Evolutionary conservation across 768 basidiomycete genomes (phyloP).

Genomic region (Amanita molliuscula): DNA sequence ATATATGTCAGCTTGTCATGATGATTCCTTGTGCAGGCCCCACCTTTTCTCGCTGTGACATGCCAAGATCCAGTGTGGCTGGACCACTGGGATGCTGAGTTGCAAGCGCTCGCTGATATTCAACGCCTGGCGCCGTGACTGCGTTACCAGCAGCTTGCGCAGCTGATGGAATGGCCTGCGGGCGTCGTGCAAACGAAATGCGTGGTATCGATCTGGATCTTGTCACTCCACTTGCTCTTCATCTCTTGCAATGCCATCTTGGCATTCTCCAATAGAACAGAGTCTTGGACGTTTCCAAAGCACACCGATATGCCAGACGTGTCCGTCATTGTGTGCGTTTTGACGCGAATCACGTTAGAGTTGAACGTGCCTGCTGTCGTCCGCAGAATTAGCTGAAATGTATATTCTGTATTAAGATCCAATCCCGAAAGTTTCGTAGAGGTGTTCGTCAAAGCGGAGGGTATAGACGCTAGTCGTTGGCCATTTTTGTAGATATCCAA

Average conservation of each 20-base stretch:
- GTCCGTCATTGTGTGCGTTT: constrained; percentile 91
- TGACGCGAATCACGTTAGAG: constrained; percentile 72
- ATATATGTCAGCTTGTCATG: not conserved
- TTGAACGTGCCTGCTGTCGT: constrained; percentile 89
- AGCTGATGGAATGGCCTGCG: constrained; percentile 50
- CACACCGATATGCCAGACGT: constrained; percentile 93
- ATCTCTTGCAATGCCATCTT: constrained; percentile 77
- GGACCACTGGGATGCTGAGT: constrained; percentile 88
- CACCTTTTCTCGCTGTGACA: constrained; percentile 81
- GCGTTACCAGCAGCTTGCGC: constrained; percentile 44
- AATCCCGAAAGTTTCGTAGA: constrained; percentile 83
- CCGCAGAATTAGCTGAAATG: constrained; percentile 88
- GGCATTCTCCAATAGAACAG: constrained; percentile 65
- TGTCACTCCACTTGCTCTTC: constrained; percentile 84
- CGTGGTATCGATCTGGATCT: constrained; percentile 95
- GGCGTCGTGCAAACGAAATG: constrained; percentile 97
- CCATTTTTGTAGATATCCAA: constrained; percentile 92
- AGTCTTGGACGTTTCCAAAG: constrained; percentile 84
- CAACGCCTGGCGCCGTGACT: constrained; percentile 59
- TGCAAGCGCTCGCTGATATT: constrained; percentile 94
- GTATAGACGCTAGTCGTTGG: constrained; percentile 79
- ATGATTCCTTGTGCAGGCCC: constrained; percentile 18
- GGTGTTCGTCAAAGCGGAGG: constrained; percentile 72
- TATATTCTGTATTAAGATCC: constrained; percentile 75
- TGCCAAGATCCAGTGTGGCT: constrained; percentile 90